A percentile compares a stretch with the other conserved stretches of the same genome.
Conservation (phyloP, 768 basidiomycete genomes). For the Lactarius deliciosus region DNA sequence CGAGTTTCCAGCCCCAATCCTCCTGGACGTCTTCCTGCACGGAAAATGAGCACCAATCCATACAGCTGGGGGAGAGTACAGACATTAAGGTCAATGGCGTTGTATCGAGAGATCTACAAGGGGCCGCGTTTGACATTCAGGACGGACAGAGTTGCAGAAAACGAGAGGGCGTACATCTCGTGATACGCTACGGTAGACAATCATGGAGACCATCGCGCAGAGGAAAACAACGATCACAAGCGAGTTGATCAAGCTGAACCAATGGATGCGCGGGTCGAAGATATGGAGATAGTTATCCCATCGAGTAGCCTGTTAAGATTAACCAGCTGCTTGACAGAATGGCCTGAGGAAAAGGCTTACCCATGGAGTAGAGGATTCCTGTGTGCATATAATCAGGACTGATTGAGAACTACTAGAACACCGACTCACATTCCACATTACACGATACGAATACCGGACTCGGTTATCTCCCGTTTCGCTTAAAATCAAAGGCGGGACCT, state of each 20-base stretch:
- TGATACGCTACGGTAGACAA: slow-evolving; percentile 80
- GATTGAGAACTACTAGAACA: slow-evolving; percentile 5
- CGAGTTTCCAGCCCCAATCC: slow-evolving; percentile 98
- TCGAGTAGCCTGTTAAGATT: slow-evolving; percentile 67
- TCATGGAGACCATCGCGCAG: slow-evolving; percentile 90
- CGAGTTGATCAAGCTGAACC: slow-evolving; percentile 94
- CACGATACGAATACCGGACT: slow-evolving; percentile 83
- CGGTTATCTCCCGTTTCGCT: slow-evolving; percentile 58
- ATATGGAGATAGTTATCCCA: slow-evolving; percentile 98
- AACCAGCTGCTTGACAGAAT: not conserved
- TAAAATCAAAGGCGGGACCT: slow-evolving; percentile 52
- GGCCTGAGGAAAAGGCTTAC: slow-evolving; percentile 38
- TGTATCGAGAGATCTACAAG: slow-evolving; percentile 82
- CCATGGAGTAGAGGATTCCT: slow-evolving; percentile 89
- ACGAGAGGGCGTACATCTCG: slow-evolving; percentile 63
- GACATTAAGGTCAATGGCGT: slow-evolving; percentile 88
- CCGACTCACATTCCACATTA: slow-evolving; percentile 76
- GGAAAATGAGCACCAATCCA: not conserved
- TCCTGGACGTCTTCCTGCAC: slow-evolving; percentile 92
- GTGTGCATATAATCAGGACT: slow-evolving; percentile 9
- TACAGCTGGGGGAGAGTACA: slow-evolving; percentile 30
- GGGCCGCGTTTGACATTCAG: slow-evolving; percentile 3
- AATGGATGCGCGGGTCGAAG: slow-evolving; percentile 92
- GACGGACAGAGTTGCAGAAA: not conserved
- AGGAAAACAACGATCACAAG: slow-evolving; percentile 89